Base-by-base conservation (phyloP, 345 rosid genomes). In the Pistacia integerrima region DNA sequence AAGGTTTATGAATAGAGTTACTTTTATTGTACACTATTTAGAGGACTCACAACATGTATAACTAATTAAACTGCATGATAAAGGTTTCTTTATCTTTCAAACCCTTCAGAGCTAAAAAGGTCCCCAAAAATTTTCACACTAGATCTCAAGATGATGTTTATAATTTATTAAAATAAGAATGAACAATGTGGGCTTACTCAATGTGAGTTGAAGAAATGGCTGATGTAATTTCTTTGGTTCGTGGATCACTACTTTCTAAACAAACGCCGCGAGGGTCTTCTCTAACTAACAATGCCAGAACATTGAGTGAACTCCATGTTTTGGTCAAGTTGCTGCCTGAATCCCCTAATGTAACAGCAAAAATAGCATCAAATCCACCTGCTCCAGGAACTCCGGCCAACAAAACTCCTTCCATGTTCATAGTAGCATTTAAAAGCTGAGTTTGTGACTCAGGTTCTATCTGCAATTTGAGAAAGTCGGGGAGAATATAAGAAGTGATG, bases 301-400 rank as follows among this genome's bases (percentile, higher is more conserved):
- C 93, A 71, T 89, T 87, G 70, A 59, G 86, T 2, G 88, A 86
- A 78, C 91, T 92, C 98, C 99, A 94, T 59, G 88, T 82, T 76
- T 81, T 85, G 70, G 88, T 66, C 70, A 96, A 81, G 7, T 81
- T 78, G 83, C 77, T 74, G 78, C 86, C 82, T 9, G 96, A 85
- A 78, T 90, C 91, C 38, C 95, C 97, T 36, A 96, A 79, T 9
- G 92, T 85, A 48, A 96, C 75, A 5, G 97, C 90, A 74, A 93
- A 93, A 65, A 96, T 79, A 3, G 99, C 99, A 84, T 96, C 97
- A 73, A 92, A 96, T 20, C 98, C 99, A 68, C 99, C 99, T 41
- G 97, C 98, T 76, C 98, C 99, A 57, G 99, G 98, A 79, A 96
- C 97, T 65, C 97, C 97, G 54, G 90, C 98, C 76, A 92, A 82